Evolutionary conservation across 768 basidiomycete genomes (phyloP).

Genomic region (Pleurotus tuoliensis): DNA sequence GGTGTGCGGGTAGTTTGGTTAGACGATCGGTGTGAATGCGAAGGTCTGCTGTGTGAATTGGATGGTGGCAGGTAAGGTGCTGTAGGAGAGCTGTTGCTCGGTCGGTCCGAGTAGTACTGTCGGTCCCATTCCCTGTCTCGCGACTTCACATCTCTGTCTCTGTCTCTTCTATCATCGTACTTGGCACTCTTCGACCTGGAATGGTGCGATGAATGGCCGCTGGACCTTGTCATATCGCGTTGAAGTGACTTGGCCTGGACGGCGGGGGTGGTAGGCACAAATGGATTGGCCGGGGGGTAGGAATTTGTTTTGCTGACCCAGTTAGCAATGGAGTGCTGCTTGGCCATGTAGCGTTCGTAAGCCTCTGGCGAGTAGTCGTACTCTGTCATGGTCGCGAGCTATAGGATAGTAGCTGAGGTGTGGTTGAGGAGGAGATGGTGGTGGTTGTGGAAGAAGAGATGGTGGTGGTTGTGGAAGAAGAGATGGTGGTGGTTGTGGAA

Average conservation of each 20-base stretch:
- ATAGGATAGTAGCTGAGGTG: neutral
- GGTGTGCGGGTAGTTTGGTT: neutral
- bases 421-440: neutral
- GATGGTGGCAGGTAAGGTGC: neutral
- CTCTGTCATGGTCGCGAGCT: conserved; percentile 11
- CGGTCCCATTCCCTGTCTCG: conserved; percentile 1
- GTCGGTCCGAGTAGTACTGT: conserved; percentile 2
- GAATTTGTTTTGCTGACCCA: conserved; percentile 9
- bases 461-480: neutral
- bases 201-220: conserved; percentile 1
- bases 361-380: conserved; percentile 16
- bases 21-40: conserved; percentile 2
- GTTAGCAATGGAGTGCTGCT: conserved; percentile 8
- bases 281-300: conserved; percentile 1
- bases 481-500: neutral
- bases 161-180: neutral
- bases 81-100: neutral
- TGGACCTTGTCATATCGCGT: conserved; percentile 1
- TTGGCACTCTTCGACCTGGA: conserved; percentile 3
- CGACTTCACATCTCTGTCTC: neutral
- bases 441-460: neutral
- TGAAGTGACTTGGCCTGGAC: conserved; percentile 4
- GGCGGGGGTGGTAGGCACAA: conserved; percentile 5
- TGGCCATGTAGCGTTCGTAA: conserved; percentile 8
- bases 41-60: neutral